These are phyloP conservation scores for Backusella parvicylindrica DNA, from an alignment of 192 early-diverging fungal genomes.

Conservation along the genomic window DNA sequence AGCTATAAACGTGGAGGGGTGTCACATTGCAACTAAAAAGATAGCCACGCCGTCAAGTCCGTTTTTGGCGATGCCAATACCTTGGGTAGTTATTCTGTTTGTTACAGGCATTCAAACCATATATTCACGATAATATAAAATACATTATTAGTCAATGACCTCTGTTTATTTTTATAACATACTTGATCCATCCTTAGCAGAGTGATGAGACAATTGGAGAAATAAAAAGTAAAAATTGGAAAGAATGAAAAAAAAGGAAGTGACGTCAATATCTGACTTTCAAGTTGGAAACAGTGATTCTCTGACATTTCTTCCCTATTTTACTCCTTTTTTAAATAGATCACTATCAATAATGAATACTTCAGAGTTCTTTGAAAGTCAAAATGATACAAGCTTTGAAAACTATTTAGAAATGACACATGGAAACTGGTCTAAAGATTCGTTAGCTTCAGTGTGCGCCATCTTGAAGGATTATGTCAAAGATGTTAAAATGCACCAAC, in stretches of 20 bases:
- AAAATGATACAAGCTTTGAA: neutral
- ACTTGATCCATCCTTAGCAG: neutral
- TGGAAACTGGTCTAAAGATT: neutral
- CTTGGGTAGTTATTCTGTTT: constrained; percentile 5
- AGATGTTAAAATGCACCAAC: neutral
- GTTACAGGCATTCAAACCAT: neutral
- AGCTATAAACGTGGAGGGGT: constrained; percentile 5
- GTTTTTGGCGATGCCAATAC: constrained; percentile 1
- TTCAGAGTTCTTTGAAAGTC: constrained; percentile 6
- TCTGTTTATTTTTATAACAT: neutral
- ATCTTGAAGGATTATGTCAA: constrained; percentile 1
- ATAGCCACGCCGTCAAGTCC: constrained; percentile 1
- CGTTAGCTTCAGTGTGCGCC: neutral
- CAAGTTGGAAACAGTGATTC: neutral
- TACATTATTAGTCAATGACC: neutral
- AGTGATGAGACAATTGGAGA: neutral
- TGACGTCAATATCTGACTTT: too few relatives aligned
- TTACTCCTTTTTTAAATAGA: neutral
- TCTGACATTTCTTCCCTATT: neutral
- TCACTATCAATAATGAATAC: neutral
- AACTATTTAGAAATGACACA: neutral
- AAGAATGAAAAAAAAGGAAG: too few relatives aligned
- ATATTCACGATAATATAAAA: constrained; percentile 3
- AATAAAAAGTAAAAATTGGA: neutral
- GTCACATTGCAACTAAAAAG: constrained; percentile 1